Percentiles rank a stretch among this genome's conserved stretches.
Conservation (phyloP, 2,329 filamentous ascomycete genomes). For the Ceratocystis harringtonii region DNA sequence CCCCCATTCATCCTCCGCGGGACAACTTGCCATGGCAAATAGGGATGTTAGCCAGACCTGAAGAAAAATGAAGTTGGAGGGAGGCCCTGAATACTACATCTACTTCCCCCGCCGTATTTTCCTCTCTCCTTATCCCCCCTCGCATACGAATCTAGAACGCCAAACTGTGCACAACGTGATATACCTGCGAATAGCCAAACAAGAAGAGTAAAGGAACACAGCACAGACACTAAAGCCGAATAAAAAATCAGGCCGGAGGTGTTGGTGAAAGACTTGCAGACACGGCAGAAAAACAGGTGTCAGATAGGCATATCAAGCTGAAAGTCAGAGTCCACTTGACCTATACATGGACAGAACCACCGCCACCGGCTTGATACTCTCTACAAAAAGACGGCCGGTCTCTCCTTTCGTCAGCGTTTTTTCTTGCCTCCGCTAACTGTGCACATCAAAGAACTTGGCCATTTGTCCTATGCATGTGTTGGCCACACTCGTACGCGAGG, state of each 20-base stretch:
- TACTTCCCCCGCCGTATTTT: neutral
- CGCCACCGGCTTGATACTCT: neutral
- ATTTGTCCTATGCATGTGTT: neutral
- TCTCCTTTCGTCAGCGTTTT: neutral
- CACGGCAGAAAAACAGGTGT: neutral
- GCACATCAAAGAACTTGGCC: neutral
- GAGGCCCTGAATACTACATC: neutral
- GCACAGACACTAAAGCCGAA: neutral
- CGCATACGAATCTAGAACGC: neutral
- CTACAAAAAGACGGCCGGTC: neutral
- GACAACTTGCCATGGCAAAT: too few species aligned
- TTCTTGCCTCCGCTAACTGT: neutral
- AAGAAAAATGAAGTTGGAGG: neutral
- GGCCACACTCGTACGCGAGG: neutral
- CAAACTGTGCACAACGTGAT: too few species aligned
- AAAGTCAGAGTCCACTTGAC: neutral
- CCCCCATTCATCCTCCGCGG: neutral
- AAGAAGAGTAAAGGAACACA: neutral
- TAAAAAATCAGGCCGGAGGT: neutral
- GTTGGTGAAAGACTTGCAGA: too few species aligned
- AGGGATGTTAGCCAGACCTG: too few species aligned
- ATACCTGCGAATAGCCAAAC: neutral
- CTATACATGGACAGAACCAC: neutral
- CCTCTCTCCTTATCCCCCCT: neutral
- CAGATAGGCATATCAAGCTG: neutral